phyloP scores from a whole-genome alignment of 139 green algal species.

The Dunaliella primolecta region DNA sequence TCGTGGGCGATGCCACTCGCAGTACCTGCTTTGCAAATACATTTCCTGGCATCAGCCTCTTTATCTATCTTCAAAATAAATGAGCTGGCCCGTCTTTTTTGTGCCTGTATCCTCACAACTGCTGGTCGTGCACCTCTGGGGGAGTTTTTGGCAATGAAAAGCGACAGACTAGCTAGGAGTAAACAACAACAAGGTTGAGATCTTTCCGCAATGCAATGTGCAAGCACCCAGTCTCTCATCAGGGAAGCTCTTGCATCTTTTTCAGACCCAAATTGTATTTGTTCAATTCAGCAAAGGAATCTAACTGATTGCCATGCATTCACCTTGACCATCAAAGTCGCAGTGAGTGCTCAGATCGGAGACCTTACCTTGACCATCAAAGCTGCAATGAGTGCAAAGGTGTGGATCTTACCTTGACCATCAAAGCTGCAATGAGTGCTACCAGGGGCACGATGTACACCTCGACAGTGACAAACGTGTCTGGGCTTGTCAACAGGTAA shows the following conservation, averaged over 20 bases:
- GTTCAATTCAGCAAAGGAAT: neutral
- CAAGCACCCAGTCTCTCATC: no score
- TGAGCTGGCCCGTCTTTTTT: no score
- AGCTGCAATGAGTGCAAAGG: neutral
- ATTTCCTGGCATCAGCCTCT: no score
- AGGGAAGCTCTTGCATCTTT: neutral
- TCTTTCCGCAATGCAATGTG: no score
- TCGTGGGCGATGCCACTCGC: no score
- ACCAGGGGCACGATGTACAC: conserved; percentile 64
- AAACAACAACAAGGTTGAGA: no score
- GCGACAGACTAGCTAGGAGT: no score
- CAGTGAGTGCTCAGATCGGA: neutral
- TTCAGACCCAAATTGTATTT: neutral
- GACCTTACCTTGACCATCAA: conserved; percentile 55
- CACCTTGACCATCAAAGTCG: neutral
- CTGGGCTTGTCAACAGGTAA: conserved; percentile 51
- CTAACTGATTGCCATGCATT: neutral
- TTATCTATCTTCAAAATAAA: no score
- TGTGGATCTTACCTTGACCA: conserved; percentile 56
- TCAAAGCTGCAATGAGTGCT: conserved; percentile 47
- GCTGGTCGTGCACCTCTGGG: no score
- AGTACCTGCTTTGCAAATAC: no score
- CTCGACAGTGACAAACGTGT: conserved; percentile 63
- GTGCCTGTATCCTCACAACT: no score
- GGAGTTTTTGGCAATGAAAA: no score